Evolutionary conservation across 2,329 filamentous ascomycete species (phyloP), one percentile per base, ranked within the genome.

Genomic region (Fusarium poae): DNA sequence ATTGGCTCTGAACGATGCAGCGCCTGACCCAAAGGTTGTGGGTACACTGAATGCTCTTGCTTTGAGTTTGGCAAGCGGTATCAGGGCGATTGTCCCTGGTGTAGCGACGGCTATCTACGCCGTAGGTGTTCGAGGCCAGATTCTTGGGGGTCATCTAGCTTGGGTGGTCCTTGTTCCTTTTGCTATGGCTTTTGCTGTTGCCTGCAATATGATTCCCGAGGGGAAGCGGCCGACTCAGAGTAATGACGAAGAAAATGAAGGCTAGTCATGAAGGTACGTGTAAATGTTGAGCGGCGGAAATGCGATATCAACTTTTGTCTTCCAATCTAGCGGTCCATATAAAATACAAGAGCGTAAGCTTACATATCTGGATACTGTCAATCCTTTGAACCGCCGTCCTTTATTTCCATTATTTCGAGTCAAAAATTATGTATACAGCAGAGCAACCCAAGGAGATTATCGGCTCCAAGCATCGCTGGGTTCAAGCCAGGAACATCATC

Each of bases 1-100:
- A 80, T 87, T 95, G 11, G 88, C 88, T 1, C 75, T 95, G 32
- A 95, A 95, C 77, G 91, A 94, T 60, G 86, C 91, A 3, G 85
- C 89, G 0, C 92, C 92, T 0, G 87, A 84, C 12, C 84, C 87
- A 2, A 81, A 83, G 42, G 85, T 88, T 0, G 81, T 95, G 12
- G 92, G 90, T 0, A 93, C 88, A 0, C 80, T 96, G 29, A 95
- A 95, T 71, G 89, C 90, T 16, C 56, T 81, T 4, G 78, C 79
- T 0, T 32, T 95, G 59, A 90, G 91, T 0, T 73, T 88, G 1
- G 79, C 82, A 0, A 89, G 88, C 66, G 89, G 81, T 0, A 80
- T 92, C 30, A 83, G 92, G 16, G 85, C 92, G 0, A 82, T 94
- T 40, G 84, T 85, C 0, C 92, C 92, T 0, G 90, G 87, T 0